Conservation (phyloP, 129 eudicot genomes). For the Artemisia annua region DNA sequence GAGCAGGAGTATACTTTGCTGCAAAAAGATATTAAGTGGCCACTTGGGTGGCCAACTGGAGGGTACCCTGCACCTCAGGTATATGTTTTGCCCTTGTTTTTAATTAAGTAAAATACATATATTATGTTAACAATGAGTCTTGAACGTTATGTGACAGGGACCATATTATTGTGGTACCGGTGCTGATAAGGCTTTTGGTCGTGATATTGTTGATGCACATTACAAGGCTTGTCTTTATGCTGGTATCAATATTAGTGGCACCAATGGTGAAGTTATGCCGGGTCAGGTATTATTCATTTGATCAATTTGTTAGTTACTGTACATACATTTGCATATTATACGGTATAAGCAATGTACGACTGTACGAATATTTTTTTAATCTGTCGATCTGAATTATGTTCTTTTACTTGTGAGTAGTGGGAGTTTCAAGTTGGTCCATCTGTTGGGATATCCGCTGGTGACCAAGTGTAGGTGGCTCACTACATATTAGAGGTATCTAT, state of each 20-base stretch:
- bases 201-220: slow-evolving; percentile 80
- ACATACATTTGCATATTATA: neutral
- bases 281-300: slow-evolving; percentile 54
- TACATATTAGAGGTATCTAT: slow-evolving; percentile 71
- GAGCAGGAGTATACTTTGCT: slow-evolving; percentile 81
- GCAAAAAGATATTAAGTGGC: slow-evolving; percentile 70
- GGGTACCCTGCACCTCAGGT: slow-evolving; percentile 80
- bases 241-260: slow-evolving; percentile 83
- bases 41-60: slow-evolving; percentile 89
- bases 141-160: slow-evolving; percentile 40
- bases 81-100: neutral
- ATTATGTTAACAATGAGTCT: neutral
- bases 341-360: neutral
- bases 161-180: slow-evolving; percentile 89
- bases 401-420: slow-evolving; percentile 46
- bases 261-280: slow-evolving; percentile 93
- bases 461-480: slow-evolving; percentile 82
- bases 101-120: neutral
- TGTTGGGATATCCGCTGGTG: slow-evolving; percentile 80
- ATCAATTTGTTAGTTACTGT: neutral
- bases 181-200: slow-evolving; percentile 84
- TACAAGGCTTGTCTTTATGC: slow-evolving; percentile 86
- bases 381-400: neutral
- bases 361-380: neutral
- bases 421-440: slow-evolving; percentile 93